Conservation (phyloP, 176 grass and related monocot species). For the Dactylis glomerata region DNA sequence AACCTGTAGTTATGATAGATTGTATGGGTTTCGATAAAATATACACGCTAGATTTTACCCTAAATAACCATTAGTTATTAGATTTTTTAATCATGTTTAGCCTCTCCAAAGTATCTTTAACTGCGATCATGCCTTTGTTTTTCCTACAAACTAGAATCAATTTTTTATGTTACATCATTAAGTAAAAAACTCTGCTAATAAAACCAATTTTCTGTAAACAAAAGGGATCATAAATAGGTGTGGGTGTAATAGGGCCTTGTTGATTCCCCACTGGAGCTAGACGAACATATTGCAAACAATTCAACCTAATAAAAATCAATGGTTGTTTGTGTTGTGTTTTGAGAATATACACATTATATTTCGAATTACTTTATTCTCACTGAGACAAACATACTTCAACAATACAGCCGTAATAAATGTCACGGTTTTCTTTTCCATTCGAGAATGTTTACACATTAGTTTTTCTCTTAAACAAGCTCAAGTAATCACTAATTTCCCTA, state of each 20-base stretch:
- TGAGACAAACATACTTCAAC: background rate
- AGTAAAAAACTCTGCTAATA: background rate
- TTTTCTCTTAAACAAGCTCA: background rate
- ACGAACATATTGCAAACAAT: background rate
- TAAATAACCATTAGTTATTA: background rate
- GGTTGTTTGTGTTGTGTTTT: background rate
- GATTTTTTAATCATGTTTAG: background rate
- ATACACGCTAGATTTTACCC: background rate
- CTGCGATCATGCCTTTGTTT: background rate
- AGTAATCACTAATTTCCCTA: no score
- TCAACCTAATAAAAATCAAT: background rate
- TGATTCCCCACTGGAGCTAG: background rate
- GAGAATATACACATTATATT: background rate
- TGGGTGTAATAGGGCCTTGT: background rate
- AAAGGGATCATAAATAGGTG: background rate
- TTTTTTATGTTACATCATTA: background rate
- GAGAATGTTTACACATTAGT: background rate
- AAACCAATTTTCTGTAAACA: background rate
- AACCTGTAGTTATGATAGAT: background rate
- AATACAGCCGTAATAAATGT: background rate
- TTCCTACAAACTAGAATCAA: background rate
- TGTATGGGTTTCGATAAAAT: background rate
- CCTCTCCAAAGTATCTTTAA: background rate
- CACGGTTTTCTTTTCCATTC: background rate
- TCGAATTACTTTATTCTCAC: background rate